These are phyloP conservation scores for Dicorynia guianensis DNA, from an alignment of 306 rosid species.

Conservation along the genomic window DNA sequence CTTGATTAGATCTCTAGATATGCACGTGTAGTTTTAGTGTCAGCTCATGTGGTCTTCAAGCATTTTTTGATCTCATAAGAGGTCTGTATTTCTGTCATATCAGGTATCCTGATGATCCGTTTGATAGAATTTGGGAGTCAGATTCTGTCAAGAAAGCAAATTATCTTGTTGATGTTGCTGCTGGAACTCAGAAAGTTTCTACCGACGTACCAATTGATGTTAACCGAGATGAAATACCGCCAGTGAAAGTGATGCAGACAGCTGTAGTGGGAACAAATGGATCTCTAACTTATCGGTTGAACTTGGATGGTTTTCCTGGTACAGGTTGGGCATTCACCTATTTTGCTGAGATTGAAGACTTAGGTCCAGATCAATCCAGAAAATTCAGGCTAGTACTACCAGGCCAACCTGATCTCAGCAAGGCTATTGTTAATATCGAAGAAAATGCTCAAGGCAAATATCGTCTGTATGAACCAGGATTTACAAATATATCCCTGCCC, in stretches of 20 bases:
- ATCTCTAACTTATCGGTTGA: slow-evolving; percentile 84
- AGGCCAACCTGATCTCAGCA: slow-evolving; percentile 73
- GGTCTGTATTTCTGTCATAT: slow-evolving; percentile 38
- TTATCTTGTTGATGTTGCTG: slow-evolving; percentile 91
- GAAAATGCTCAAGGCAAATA: slow-evolving; percentile 92
- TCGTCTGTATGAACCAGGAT: slow-evolving; percentile 94
- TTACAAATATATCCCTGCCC: slow-evolving; percentile 74
- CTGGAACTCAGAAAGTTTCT: slow-evolving; percentile 81
- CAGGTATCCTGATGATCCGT: slow-evolving; percentile 98
- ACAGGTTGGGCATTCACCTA: slow-evolving; percentile 84
- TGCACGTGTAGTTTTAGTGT: not conserved
- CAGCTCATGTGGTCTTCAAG: slow-evolving; percentile 27
- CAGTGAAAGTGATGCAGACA: slow-evolving; percentile 92
- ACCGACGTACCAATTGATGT: slow-evolving; percentile 72
- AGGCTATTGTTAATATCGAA: slow-evolving; percentile 81
- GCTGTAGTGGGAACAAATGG: slow-evolving; percentile 93
- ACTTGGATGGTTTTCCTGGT: slow-evolving; percentile 93
- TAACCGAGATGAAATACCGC: slow-evolving; percentile 75
- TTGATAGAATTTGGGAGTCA: slow-evolving; percentile 95
- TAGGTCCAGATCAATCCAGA: slow-evolving; percentile 69
- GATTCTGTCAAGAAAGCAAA: slow-evolving; percentile 93
- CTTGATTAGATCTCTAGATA: slow-evolving; percentile 6
- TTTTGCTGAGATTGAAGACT: slow-evolving; percentile 96
- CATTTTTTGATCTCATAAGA: slow-evolving; percentile 14
- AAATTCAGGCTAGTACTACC: slow-evolving; percentile 91